A percentile compares a stretch with the other conserved stretches of the same genome.
phyloP scores from a whole-genome alignment of 2,329 filamentous ascomycete species.

The Fulvia fulva region DNA sequence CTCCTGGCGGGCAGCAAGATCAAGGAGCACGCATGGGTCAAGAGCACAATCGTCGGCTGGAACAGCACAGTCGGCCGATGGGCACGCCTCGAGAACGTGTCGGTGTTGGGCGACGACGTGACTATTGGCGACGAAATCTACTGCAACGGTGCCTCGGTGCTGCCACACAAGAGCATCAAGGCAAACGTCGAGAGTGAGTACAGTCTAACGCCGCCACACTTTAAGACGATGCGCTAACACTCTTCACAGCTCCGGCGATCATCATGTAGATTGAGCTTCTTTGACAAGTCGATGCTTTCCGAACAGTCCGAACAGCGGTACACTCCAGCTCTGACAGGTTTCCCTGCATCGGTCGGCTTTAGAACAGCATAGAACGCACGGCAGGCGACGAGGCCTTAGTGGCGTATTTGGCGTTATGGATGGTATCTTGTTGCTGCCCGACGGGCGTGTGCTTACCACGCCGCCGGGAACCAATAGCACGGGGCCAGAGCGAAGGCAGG shows the following conservation, averaged over 20 bases:
- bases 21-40: constrained; percentile 98
- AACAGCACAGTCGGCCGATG: constrained; percentile 94
- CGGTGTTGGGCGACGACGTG: constrained; percentile 95
- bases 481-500: background rate
- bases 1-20: constrained; percentile 85
- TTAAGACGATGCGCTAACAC: constrained; percentile 9
- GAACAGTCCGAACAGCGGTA: background rate
- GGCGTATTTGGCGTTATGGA: background rate
- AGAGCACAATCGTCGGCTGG: constrained; percentile 98
- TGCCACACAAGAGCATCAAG: constrained; percentile 99
- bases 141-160: constrained; percentile 83
- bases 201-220: background rate
- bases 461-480: background rate
- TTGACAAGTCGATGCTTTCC: background rate
- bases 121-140: constrained; percentile 98
- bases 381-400: constrained; percentile 3
- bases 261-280: constrained; percentile 20
- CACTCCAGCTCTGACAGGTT: constrained; percentile 4
- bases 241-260: constrained; percentile 20
- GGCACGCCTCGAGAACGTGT: constrained; percentile 95
- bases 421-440: background rate
- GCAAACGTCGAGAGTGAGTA: constrained; percentile 79
- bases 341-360: background rate
- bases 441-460: background rate
- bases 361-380: background rate